Evolutionary conservation across 495 filamentous ascomycete genomes (phyloP).

Genomic region (Aspergillus sclerotioniger): DNA sequence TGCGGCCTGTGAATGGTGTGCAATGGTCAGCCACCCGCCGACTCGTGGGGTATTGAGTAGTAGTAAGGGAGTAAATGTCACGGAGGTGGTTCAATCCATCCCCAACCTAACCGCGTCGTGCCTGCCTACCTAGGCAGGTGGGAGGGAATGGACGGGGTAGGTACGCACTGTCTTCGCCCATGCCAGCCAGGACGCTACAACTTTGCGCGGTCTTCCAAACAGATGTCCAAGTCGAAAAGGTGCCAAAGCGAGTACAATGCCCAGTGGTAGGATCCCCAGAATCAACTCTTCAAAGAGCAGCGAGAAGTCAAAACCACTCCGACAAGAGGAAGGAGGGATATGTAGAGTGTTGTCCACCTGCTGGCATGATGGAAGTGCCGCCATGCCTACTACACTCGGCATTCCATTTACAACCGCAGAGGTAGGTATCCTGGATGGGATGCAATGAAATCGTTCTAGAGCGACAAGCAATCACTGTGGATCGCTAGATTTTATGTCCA

Average conservation of each 20-base stretch:
- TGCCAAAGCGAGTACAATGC: conserved; percentile 45
- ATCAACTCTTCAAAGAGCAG: conserved; percentile 58
- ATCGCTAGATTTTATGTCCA: neutral
- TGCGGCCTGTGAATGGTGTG: conserved; percentile 25
- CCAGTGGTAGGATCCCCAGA: conserved; percentile 48
- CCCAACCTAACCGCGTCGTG: neutral
- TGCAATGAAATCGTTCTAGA: conserved; percentile 1
- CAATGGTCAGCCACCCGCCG: neutral
- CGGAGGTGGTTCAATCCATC: too few species aligned
- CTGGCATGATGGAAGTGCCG: conserved; percentile 21
- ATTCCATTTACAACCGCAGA: conserved; percentile 5
- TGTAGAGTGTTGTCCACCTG: conserved; percentile 44
- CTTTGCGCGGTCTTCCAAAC: conserved; percentile 43
- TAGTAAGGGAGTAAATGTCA: too few species aligned
- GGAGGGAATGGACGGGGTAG: neutral
- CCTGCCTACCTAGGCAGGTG: neutral
- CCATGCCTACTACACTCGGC: conserved; percentile 28
- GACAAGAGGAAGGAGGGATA: conserved; percentile 41
- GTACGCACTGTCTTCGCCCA: conserved; percentile 46
- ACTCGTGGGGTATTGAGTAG: neutral
- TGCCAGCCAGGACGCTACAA: conserved; percentile 37
- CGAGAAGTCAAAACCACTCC: conserved; percentile 60
- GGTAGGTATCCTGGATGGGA: conserved; percentile 3
- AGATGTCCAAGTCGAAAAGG: conserved; percentile 49
- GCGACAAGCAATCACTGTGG: neutral